Base-by-base conservation (phyloP, 164 flowering plant genomes). In the Platanus orientalis region DNA sequence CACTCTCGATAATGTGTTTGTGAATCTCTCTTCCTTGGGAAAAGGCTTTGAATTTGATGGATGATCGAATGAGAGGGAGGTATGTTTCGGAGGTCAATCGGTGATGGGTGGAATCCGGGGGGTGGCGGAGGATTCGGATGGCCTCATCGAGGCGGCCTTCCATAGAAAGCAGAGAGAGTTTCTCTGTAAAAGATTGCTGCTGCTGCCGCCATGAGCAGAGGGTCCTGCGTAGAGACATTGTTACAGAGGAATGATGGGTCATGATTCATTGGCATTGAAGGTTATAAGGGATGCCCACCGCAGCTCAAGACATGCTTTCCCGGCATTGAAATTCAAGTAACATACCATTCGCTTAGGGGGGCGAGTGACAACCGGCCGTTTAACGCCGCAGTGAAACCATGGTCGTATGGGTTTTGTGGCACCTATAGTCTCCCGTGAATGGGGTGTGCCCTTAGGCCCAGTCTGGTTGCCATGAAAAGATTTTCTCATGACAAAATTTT, bases 11-110 rank as follows among this genome's bases (percentile, higher is more conserved):
- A 23, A 74, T 47, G 53, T 62, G 65, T 13, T 62, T 57, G 60
- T 74, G 73, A 11, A 69, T 62, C 57, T 70, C 68, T 57, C 53
- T 39, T n/a, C 77, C 77, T 47, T 44, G 49, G 49, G n/a, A 17
- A 44, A 14, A 44, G 1, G 49, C 49, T 44, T 44, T 44, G 49
- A 10, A 19, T 44, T 44, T 44, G 14, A 44, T 44, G 49, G 19
- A 44, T 12, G 19, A 44, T 6, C 49, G 0, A 4, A 44, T 44
- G 5, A 44, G 49, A 14, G 20, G 20, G 19, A 16, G 19, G 49
- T 44, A 44, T 44, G 20, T 19, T 44, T 44, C n/a, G 20, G 49
- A 44, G 20, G 49, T 44, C 49, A n/a, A 29, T 4, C 4, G 49
- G 23, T 20, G 25, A 25, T 19, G 49, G 48, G 49, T 19, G 16